phyloP scores from a whole-genome alignment of 352 stramenopile genomes.

The Globisporangium radiosum region DNA sequence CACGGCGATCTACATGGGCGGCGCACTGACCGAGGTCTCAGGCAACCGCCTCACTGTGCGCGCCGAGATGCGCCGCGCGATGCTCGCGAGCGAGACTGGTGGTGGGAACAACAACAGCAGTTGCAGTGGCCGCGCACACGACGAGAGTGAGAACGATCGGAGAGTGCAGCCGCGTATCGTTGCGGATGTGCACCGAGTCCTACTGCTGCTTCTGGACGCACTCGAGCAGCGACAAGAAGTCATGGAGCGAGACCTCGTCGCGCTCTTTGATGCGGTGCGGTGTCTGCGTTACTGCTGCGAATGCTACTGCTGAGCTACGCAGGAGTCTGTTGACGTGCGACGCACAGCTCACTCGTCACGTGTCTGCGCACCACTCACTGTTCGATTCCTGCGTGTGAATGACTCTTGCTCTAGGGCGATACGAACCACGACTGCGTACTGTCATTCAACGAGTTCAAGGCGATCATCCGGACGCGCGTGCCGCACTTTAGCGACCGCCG shows the following conservation, averaged over 20 bases:
- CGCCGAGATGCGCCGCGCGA: conserved; percentile 62
- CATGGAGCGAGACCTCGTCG: conserved; percentile 45
- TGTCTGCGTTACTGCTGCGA: too few relatives aligned
- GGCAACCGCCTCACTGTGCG: conserved; percentile 64
- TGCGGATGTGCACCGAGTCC: conserved; percentile 47
- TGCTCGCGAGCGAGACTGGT: conserved; percentile 23
- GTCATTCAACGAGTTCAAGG: conserved; percentile 58
- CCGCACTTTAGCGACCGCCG: conserved; percentile 60
- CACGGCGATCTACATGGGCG: conserved; percentile 52
- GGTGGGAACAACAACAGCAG: not conserved
- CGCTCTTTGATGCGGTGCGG: conserved; percentile 46
- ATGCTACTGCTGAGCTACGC: not conserved
- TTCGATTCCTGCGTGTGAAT: too few relatives aligned
- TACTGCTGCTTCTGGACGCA: conserved; percentile 47
- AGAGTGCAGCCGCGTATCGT: conserved; percentile 36
- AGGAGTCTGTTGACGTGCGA: not conserved
- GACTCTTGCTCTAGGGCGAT: conserved; percentile 30
- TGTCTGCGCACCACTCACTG: too few relatives aligned
- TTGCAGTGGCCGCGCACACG: not conserved
- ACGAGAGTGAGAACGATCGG: conserved; percentile 4
- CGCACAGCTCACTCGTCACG: too few relatives aligned
- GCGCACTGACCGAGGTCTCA: conserved; percentile 37
- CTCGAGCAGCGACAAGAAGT: conserved; percentile 47
- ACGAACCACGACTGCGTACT: conserved; percentile 69
- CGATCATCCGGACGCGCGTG: conserved; percentile 49